Evolutionary conservation across 768 basidiomycete species (phyloP).

Genomic region (Sporobolomyces pararoseus): DNA sequence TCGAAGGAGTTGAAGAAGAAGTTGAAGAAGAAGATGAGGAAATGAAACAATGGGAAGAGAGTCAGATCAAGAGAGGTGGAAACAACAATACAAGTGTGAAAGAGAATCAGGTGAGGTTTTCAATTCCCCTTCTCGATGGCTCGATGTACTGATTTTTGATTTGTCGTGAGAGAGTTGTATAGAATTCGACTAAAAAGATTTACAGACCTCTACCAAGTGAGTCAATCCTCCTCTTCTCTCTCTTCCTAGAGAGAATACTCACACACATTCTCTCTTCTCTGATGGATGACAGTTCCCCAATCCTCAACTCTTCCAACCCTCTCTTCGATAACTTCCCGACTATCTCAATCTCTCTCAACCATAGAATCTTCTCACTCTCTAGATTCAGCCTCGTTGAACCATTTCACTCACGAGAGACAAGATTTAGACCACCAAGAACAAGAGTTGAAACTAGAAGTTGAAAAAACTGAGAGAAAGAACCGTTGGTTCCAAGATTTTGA

Average conservation of each 20-base stretch:
- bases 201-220: conserved; percentile 51
- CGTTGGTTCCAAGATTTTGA: conserved; percentile 53
- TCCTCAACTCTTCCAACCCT: conserved; percentile 50
- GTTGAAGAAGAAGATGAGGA: conserved; percentile 51
- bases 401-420: conserved; percentile 47
- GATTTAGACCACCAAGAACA: conserved; percentile 50
- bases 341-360: conserved; percentile 48
- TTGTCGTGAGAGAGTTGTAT: too few species aligned
- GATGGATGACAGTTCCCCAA: conserved; percentile 48
- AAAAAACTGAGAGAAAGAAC: conserved; percentile 50
- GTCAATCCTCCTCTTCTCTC: conserved; percentile 9
- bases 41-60: conserved; percentile 45
- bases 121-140: too few species aligned
- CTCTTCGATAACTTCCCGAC: conserved; percentile 47
- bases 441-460: conserved; percentile 51
- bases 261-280: too few species aligned
- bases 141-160: too few species aligned
- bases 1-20: conserved; percentile 51
- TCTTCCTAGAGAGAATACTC: too few species aligned
- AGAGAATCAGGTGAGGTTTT: too few species aligned
- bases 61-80: conserved; percentile 50
- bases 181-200: conserved; percentile 36
- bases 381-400: conserved; percentile 46
- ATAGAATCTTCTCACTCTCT: conserved; percentile 45
- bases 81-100: conserved; percentile 38